phyloP scores from a whole-genome alignment of 2,329 filamentous ascomycete genomes.

The Sporothrix mexicana region DNA sequence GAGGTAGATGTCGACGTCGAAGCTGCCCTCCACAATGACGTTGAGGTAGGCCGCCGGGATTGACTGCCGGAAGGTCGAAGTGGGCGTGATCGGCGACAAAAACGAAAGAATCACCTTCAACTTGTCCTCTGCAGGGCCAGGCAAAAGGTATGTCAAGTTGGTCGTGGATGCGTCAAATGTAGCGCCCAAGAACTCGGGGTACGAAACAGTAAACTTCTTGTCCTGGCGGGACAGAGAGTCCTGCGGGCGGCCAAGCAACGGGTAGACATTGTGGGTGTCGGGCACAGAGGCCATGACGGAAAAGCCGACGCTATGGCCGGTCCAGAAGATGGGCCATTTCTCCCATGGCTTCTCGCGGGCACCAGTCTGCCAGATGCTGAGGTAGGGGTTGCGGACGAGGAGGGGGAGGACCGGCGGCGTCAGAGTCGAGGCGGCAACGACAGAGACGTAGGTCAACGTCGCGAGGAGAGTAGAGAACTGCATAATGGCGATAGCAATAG shows the following conservation, averaged over 20 bases:
- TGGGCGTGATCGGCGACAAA: constrained; percentile 79
- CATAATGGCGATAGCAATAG: constrained; percentile 28
- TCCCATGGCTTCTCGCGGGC: constrained; percentile 78
- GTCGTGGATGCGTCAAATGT: constrained; percentile 40
- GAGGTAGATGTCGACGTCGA: constrained; percentile 68
- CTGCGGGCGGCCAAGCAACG: constrained; percentile 58
- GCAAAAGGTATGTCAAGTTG: constrained; percentile 53
- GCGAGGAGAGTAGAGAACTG: constrained; percentile 31
- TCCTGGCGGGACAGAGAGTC: constrained; percentile 51
- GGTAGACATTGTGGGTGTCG: constrained; percentile 52
- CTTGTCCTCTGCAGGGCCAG: constrained; percentile 35
- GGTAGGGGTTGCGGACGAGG: constrained; percentile 64
- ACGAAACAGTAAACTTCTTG: constrained; percentile 48
- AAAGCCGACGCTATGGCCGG: constrained; percentile 52
- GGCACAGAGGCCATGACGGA: constrained; percentile 56
- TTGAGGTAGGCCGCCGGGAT: constrained; percentile 83
- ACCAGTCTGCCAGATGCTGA: constrained; percentile 66
- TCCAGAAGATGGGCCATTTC: constrained; percentile 74
- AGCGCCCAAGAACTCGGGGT: constrained; percentile 45
- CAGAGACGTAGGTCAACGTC: constrained; percentile 39
- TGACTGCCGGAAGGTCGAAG: constrained; percentile 78
- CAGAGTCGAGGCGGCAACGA: constrained; percentile 57
- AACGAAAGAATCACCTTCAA: constrained; percentile 57
- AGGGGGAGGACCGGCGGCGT: constrained; percentile 63
- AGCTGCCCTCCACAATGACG: constrained; percentile 69